Base-by-base conservation (phyloP, 2,329 filamentous ascomycete species). In the Colletotrichum musicola region DNA sequence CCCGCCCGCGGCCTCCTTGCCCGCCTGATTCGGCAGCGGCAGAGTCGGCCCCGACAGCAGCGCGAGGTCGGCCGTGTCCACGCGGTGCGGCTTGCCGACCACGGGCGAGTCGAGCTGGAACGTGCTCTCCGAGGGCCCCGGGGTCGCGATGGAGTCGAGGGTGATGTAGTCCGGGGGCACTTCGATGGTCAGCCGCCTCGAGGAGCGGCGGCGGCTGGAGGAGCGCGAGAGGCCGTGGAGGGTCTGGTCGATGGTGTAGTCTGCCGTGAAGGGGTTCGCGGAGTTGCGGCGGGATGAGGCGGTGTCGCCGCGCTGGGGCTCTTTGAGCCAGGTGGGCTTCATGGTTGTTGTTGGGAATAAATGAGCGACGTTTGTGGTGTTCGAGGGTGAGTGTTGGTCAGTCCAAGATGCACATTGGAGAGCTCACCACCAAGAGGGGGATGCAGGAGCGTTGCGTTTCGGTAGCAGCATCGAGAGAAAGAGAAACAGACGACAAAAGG, bases 181-280 rank as follows among this genome's bases (percentile, higher is more conserved):
- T 2, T 66, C 62, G 42, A 59, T 54, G 12, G 54, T 69, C 25
- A 69, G 35, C 22, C 55, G 62, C 44, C 66, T 56, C 16, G 62
- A 35, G 30, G 7, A 10, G 30, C 30, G 30, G 30, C 30, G 30
- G 30, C 30, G 38, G 18, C 44, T 40, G 10, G 65, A 49, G 7
- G 65, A 49, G 16, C 51, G 30, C 12, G 62, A 61, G 10, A 35
- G 62, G 3, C 66, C 66, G 22, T 69, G 62, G 22, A 69, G 44
- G 14, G 66, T 69, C 56, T 69, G 66, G 20, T 61, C 46, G 62
- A 69, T 69, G 22, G 66, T 69, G 56, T 69, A 69, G 55, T 61
- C 62, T 6, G 66, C 66, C 6, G 66, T 66, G 44, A 69, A 69
- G 50, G 62, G 62, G 42, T 22, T 66, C 25, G 62, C 56, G 44